Evolutionary conservation across 805 yeast species (phyloP).

Genomic region (Wickerhamiella australiensis): DNA sequence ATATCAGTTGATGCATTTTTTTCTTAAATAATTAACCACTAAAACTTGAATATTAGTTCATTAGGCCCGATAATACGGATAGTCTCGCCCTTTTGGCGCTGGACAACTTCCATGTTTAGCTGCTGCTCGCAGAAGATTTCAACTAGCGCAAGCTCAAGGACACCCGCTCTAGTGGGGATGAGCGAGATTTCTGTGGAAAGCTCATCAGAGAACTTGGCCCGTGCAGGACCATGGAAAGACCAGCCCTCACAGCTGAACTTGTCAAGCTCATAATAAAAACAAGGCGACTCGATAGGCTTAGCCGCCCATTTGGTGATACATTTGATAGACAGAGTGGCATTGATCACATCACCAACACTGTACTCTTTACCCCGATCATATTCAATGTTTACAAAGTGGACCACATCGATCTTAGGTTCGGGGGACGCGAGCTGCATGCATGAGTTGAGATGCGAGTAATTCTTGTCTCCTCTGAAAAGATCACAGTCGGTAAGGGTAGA

Average conservation of each 20-base stretch:
- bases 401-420: slow-evolving; percentile 46
- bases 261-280: slow-evolving; percentile 37
- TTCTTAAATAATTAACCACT: slow-evolving; percentile 14
- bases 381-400: slow-evolving; percentile 45
- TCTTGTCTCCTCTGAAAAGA: not conserved
- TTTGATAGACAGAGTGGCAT: slow-evolving; percentile 33
- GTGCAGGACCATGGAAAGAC: slow-evolving; percentile 65
- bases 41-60: slow-evolving; percentile 49
- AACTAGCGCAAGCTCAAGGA: slow-evolving; percentile 52
- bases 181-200: slow-evolving; percentile 35
- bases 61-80: slow-evolving; percentile 58
- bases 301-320: slow-evolving; percentile 38
- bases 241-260: slow-evolving; percentile 51
- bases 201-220: slow-evolving; percentile 36
- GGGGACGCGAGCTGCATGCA: slow-evolving; percentile 44
- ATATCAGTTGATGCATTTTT: no score
- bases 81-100: slow-evolving; percentile 56
- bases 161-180: slow-evolving; percentile 69
- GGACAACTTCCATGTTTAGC: slow-evolving; percentile 45
- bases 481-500: not conserved
- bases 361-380: slow-evolving; percentile 30
- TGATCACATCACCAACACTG: slow-evolving; percentile 54
- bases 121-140: slow-evolving; percentile 33
- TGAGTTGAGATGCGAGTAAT: slow-evolving; percentile 14
- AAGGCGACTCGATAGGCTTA: slow-evolving; percentile 17